These are phyloP conservation scores for Amylocystis lapponica DNA, from an alignment of 768 basidiomycete species.

Conservation along the genomic window DNA sequence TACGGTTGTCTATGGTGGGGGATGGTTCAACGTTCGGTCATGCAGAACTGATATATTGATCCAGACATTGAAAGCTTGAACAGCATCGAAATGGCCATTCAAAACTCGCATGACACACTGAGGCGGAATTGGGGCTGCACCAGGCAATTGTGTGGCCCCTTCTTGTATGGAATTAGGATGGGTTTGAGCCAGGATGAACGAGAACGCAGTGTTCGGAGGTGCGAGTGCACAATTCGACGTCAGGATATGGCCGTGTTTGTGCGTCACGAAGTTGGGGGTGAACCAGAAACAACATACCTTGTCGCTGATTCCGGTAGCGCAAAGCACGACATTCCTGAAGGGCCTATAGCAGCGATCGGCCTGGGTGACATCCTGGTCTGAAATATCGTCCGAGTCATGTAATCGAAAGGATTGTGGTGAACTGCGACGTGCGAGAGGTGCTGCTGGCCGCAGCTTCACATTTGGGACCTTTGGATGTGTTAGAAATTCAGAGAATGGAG, in stretches of 20 bases:
- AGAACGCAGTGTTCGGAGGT: too few species aligned
- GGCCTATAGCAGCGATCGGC: constrained; percentile 49
- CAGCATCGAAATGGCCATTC: too few species aligned
- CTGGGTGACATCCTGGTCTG: constrained; percentile 26
- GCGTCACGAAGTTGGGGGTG: too few species aligned
- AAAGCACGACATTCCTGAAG: constrained; percentile 58
- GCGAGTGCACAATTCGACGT: too few species aligned
- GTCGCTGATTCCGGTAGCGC: constrained; percentile 73
- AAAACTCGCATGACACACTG: too few species aligned
- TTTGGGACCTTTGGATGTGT: constrained; percentile 59
- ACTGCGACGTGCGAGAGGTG: constrained; percentile 27
- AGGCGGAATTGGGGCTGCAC: too few species aligned
- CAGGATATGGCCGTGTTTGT: too few species aligned
- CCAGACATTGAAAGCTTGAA: too few species aligned
- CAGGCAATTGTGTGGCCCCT: too few species aligned
- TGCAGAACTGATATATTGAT: too few species aligned
- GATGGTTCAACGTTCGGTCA: neutral
- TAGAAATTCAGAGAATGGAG: neutral
- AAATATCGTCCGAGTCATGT: constrained; percentile 39
- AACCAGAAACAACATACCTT: constrained; percentile 45
- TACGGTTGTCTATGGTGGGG: constrained; percentile 46
- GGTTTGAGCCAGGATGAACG: too few species aligned
- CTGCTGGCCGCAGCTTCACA: constrained; percentile 70
- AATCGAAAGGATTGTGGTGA: constrained; percentile 34
- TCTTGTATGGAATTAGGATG: too few species aligned